Percentiles rank a stretch among this genome's conserved stretches.
These are phyloP conservation scores for Tylopilus sp. DNA, from an alignment of 1,284 basidiomycete genomes.

Conservation along the genomic window DNA sequence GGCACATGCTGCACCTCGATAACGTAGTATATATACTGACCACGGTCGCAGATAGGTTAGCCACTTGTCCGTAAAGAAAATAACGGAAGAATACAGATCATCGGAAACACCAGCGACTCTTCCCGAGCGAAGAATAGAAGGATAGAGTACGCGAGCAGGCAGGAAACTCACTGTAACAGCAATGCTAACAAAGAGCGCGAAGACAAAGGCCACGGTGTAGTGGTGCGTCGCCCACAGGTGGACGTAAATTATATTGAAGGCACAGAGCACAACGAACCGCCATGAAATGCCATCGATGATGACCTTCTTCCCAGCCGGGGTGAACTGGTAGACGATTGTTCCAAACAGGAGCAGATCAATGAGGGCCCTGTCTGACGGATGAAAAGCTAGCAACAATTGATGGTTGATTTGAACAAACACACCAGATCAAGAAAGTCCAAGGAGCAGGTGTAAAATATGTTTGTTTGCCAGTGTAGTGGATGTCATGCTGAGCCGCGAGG, in stretches of 20 bases:
- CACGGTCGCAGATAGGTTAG: slow-evolving; percentile 14
- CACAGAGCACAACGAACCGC: slow-evolving; percentile 81
- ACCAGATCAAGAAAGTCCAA: slow-evolving; percentile 86
- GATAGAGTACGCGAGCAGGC: background rate
- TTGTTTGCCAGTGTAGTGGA: slow-evolving; percentile 68
- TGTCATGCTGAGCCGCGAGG: slow-evolving; percentile 66
- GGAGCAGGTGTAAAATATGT: slow-evolving; percentile 90
- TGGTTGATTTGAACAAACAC: slow-evolving; percentile 20
- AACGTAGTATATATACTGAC: slow-evolving; percentile 84
- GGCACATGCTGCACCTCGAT: slow-evolving; percentile 82
- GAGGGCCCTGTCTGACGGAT: slow-evolving; percentile 53
- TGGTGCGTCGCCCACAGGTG: slow-evolving; percentile 70
- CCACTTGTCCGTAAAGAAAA: slow-evolving; percentile 3
- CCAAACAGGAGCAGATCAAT: slow-evolving; percentile 87
- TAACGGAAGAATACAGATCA: slow-evolving; percentile 1
- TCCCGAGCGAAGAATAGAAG: slow-evolving; percentile 14
- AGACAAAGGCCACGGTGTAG: slow-evolving; percentile 80
- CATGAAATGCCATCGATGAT: slow-evolving; percentile 85
- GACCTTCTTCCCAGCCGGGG: slow-evolving; percentile 70
- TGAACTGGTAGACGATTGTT: slow-evolving; percentile 88
- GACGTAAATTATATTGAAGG: slow-evolving; percentile 85
- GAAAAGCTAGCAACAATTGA: slow-evolving; percentile 15
- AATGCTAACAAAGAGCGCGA: slow-evolving; percentile 81
- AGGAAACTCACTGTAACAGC: slow-evolving; percentile 58
- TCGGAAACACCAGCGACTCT: slow-evolving; percentile 5